A percentile compares a stretch with the other conserved stretches of the same genome.
These are phyloP conservation scores for Beta corolliflora DNA, from an alignment of 179 eudicot genomes.

Conservation along the genomic window DNA sequence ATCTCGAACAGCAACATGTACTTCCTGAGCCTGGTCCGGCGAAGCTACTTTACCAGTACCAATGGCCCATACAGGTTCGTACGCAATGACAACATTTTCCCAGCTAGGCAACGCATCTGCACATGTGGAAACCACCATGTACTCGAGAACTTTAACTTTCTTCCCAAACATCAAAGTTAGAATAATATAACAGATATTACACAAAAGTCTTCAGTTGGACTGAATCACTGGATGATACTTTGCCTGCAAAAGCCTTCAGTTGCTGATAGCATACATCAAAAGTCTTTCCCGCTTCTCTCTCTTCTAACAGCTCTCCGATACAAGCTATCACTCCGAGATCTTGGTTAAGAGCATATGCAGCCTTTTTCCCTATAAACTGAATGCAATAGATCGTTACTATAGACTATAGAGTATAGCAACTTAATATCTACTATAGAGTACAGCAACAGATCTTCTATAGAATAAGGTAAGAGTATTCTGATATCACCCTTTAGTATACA, in stretches of 20 bases:
- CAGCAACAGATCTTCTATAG: background rate
- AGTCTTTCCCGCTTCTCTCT: slow-evolving; percentile 95
- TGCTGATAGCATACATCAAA: slow-evolving; percentile 83
- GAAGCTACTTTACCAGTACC: slow-evolving; percentile 98
- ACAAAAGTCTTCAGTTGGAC: background rate
- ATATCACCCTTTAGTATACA: slow-evolving; percentile 1
- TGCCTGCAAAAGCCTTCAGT: slow-evolving; percentile 92
- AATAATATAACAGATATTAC: background rate
- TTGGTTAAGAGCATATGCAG: slow-evolving; percentile 85
- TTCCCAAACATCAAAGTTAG: background rate
- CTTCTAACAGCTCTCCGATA: slow-evolving; percentile 84
- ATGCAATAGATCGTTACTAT: slow-evolving; percentile 27
- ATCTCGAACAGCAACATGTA: slow-evolving; percentile 86
- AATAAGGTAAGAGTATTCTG: background rate
- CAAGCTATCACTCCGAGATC: slow-evolving; percentile 93
- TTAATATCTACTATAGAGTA: background rate
- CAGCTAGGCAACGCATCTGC: slow-evolving; percentile 94
- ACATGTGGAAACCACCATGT: slow-evolving; percentile 19
- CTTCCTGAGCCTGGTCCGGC: slow-evolving; percentile 97
- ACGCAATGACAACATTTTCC: slow-evolving; percentile 91
- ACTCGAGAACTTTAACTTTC: background rate
- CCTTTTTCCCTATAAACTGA: slow-evolving; percentile 97
- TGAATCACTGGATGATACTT: slow-evolving; percentile 9
- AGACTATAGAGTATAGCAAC: slow-evolving; percentile 18
- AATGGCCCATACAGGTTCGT: slow-evolving; percentile 99